Evolutionary conservation across 768 basidiomycete species (phyloP), one percentile per base, ranked within the genome.

Genomic region (Exidia glandulosa): DNA sequence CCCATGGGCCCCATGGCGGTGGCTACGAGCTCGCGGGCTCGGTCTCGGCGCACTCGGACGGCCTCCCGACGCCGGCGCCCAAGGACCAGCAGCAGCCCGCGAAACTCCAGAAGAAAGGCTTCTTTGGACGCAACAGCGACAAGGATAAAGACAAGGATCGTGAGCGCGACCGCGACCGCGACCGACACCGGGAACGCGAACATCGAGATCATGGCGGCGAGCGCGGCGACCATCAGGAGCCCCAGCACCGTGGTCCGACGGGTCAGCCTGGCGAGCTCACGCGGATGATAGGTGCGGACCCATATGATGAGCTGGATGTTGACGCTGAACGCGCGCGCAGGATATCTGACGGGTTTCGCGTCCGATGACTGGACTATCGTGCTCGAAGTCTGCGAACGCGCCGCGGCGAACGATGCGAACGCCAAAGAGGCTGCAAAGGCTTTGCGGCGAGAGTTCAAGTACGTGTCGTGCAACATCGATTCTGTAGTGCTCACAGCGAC

Each of bases 381-480:
- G 0, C 76, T 92, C 56, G 90, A 92, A 58, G 88, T 94, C 16
- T 93, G 89, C 66, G 92, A 95, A 58, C 77, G 88, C 33, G 88
- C 89, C 3, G 88, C 88, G 1, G 71, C 80, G 2, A 87, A 67
- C 65, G 89, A 93, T 59, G 68, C 72, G 9, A 84, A 84, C 58
- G 88, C 90, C 10, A 93, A 88, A 68, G 93, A 94, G 67, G 90
- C 92, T 0, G 83, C 87, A 5, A 83, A 84, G 58, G 89, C 92
- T 1, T 75, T 94, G 48, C 75, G 92, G 56, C 81, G 85, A 47
- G 91, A 92, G 70, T 90, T 96, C 79, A 93, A 93, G 84, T 88
- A 61, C 60, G 80, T 69, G 31, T 2, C 25, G 16, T 37, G n/a
- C 31, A 33, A 32, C 30, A 16, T 33, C 13, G 56, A 50, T 41